These are phyloP conservation scores for Paracorniculantispora psalliotae DNA, from an alignment of 2,329 filamentous ascomycete species.

Conservation along the genomic window DNA sequence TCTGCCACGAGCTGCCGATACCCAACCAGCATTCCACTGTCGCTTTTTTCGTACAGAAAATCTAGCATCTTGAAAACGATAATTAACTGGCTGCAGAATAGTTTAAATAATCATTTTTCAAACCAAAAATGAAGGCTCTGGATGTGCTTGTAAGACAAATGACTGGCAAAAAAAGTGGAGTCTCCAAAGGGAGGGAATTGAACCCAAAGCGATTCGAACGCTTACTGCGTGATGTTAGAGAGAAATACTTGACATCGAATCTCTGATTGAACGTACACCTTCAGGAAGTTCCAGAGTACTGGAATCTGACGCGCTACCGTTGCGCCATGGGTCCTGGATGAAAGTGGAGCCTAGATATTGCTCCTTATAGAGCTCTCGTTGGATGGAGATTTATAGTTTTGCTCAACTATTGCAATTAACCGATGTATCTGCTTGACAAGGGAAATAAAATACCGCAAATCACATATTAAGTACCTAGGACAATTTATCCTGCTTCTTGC, in stretches of 20 bases:
- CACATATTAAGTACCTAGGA: too few species aligned
- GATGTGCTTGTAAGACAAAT: not conserved
- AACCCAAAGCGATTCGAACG: slow-evolving; percentile 1
- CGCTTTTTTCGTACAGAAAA: not conserved
- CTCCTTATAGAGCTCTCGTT: not conserved
- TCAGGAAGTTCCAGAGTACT: not conserved
- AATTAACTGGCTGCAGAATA: not conserved
- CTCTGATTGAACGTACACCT: not conserved
- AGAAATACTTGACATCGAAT: not conserved
- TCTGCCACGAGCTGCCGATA: not conserved
- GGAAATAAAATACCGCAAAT: too few species aligned
- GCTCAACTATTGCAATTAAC: not conserved
- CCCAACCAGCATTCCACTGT: not conserved
- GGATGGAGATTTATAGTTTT: not conserved
- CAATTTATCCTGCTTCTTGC: too few species aligned
- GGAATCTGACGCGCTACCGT: slow-evolving; percentile 1
- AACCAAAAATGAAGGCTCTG: not conserved
- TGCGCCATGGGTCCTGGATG: not conserved
- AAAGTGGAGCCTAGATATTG: not conserved
- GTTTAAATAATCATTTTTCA: not conserved
- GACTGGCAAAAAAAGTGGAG: not conserved
- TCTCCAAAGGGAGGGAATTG: not conserved
- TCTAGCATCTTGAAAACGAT: not conserved
- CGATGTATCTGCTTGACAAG: not conserved
- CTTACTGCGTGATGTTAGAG: not conserved